Percentiles rank a stretch among this genome's conserved stretches.
These are phyloP conservation scores for Scenedesmus sp. DNA, from an alignment of 163 green algal genomes.

Conservation along the genomic window DNA sequence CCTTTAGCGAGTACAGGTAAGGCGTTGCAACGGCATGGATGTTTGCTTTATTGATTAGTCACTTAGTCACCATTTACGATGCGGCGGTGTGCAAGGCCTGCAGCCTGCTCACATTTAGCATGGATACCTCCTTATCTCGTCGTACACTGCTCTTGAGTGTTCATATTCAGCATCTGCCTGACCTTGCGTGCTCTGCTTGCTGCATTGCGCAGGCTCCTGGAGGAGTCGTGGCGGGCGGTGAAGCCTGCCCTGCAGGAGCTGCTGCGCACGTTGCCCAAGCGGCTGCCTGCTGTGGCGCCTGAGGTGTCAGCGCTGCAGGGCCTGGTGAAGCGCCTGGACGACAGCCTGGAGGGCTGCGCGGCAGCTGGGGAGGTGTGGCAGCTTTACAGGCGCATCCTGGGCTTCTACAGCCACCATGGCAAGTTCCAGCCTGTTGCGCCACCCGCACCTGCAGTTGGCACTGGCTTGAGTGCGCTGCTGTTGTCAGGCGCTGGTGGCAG, in stretches of 20 bases:
- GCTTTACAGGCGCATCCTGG: constrained; percentile 27
- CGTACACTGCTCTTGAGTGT: too few relatives aligned
- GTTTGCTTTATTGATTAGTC: background rate
- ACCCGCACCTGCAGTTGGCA: background rate
- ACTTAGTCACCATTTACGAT: too few relatives aligned
- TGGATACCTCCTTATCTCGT: too few relatives aligned
- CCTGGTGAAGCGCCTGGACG: constrained; percentile 30
- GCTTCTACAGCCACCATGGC: constrained; percentile 42
- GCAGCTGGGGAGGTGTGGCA: constrained; percentile 26
- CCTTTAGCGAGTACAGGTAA: constrained; percentile 42
- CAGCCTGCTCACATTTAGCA: background rate
- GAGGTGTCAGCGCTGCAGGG: background rate
- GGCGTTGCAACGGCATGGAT: background rate
- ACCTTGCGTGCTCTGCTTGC: background rate
- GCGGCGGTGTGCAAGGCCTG: background rate
- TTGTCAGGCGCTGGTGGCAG: background rate
- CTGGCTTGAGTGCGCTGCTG: background rate
- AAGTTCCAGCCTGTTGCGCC: background rate
- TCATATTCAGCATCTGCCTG: too few relatives aligned
- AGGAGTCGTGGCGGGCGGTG: constrained; percentile 30
- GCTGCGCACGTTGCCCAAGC: constrained; percentile 15
- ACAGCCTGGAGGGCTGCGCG: background rate
- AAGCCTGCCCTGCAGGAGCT: constrained; percentile 29
- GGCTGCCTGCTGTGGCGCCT: background rate
- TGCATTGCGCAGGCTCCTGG: constrained; percentile 21